Evolutionary conservation across 768 basidiomycete species (phyloP).

Genomic region (Termitomyces eurrhizus): DNA sequence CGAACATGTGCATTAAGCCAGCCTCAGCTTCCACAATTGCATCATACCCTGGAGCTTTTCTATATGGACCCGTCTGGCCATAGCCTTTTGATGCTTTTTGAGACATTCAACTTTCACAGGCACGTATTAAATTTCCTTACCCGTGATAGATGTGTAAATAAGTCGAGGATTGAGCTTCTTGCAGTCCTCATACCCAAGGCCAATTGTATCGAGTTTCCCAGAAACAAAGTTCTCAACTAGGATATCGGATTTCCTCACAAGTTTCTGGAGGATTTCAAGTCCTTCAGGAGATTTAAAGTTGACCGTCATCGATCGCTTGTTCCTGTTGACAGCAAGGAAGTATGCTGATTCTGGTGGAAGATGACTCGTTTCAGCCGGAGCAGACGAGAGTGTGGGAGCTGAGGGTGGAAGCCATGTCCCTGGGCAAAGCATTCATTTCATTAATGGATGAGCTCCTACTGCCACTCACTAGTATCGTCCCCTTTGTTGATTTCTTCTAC

Average conservation of each 20-base stretch:
- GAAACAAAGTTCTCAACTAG: slow-evolving; percentile 87
- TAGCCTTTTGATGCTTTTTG: slow-evolving; percentile 25
- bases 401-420: slow-evolving; percentile 67
- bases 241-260: slow-evolving; percentile 75
- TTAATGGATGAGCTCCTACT: not conserved
- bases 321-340: slow-evolving; percentile 84
- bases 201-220: slow-evolving; percentile 81
- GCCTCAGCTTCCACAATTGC: slow-evolving; percentile 87
- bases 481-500: slow-evolving; percentile 78
- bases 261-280: slow-evolving; percentile 63
- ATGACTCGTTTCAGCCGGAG: slow-evolving; percentile 51
- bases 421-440: slow-evolving; percentile 21
- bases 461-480: slow-evolving; percentile 65
- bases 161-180: slow-evolving; percentile 70
- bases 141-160: slow-evolving; percentile 88
- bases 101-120: not conserved
- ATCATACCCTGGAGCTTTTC: slow-evolving; percentile 82
- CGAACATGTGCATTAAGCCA: slow-evolving; percentile 91
- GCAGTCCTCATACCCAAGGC: slow-evolving; percentile 85
- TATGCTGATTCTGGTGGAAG: slow-evolving; percentile 91
- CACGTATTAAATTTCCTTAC: slow-evolving; percentile 33
- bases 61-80: slow-evolving; percentile 84
- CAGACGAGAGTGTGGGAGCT: slow-evolving; percentile 43
- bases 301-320: slow-evolving; percentile 85
- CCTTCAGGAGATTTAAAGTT: slow-evolving; percentile 83